These are phyloP conservation scores for Silene noctiflora DNA, from an alignment of 179 eudicot species.

Conservation along the genomic window DNA sequence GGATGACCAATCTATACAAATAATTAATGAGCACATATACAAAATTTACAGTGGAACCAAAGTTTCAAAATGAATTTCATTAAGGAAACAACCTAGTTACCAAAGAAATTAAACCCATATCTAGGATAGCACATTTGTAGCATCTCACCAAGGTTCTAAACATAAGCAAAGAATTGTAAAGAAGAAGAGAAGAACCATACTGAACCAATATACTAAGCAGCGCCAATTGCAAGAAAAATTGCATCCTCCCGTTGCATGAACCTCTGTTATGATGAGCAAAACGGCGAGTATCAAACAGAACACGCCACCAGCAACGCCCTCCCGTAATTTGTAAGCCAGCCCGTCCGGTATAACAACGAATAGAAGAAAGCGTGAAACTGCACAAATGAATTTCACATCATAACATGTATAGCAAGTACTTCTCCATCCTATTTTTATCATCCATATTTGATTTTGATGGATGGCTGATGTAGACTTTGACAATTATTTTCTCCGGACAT, in stretches of 20 bases:
- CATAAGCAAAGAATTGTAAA: slow-evolving; percentile 40
- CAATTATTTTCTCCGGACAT: no score
- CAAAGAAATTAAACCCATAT: neutral
- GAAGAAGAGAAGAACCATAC: slow-evolving; percentile 39
- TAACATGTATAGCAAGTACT: neutral
- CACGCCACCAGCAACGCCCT: slow-evolving; percentile 35
- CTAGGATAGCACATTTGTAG: neutral
- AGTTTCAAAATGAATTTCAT: neutral
- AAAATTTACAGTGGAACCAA: neutral
- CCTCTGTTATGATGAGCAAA: slow-evolving; percentile 31
- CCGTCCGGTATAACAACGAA: slow-evolving; percentile 48
- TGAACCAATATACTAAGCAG: slow-evolving; percentile 36
- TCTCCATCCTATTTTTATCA: neutral
- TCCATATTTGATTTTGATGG: no score
- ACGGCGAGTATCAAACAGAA: slow-evolving; percentile 32
- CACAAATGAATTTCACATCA: slow-evolving; percentile 14
- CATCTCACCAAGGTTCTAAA: slow-evolving; percentile 37
- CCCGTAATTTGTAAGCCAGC: slow-evolving; percentile 39
- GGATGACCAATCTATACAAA: neutral
- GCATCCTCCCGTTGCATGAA: slow-evolving; percentile 35
- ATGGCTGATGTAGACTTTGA: no score
- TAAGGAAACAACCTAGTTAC: neutral
- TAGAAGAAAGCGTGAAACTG: slow-evolving; percentile 50
- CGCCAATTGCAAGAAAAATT: slow-evolving; percentile 32
- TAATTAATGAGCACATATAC: neutral